Evolutionary conservation across 371 early-diverging fungal species (phyloP), one percentile per base, ranked within the genome.

Genomic region (Circinella umbellata): DNA sequence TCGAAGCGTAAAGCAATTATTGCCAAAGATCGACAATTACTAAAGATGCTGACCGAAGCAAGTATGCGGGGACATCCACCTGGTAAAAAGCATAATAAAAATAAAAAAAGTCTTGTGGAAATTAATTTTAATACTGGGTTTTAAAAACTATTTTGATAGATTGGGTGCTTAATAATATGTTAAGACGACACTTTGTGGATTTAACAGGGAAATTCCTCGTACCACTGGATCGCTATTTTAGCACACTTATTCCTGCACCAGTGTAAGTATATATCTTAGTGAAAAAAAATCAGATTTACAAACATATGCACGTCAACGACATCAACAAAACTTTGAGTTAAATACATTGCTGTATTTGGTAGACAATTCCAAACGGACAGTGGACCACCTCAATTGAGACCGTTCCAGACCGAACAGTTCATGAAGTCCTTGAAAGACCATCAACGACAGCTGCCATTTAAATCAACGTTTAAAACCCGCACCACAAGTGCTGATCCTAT

Each of bases 201-300:
- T 79, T 99, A 47, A 96, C 98, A 1, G 96, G 95, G 66, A 88
- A 93, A 77, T 97, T 99, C 74, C 76, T 99, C 70, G 94, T 91
- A 20, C 99, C 99, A n/a, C 80, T 99, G 53, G 94, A 96, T 76
- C 89, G 95, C 48, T 94, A 97, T 76, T 96, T 96, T 79, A 90
- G 93, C 65, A 92, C 94, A 4, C 76, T 97, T 61, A 88, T 96
- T 34, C 95, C 97, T 48, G 74, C 66, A 34, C 75, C 84, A 61
- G 78, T 74, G 87, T 88, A 81, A 78, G 86, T 71, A 7, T 49
- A 18, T 17, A 51, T n/a, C 2, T 14, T 51, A 4, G 15, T 51
- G 2, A 51, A 13, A 51, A n/a, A 42, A 42, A 42, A 42, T 6
- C 11, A 42, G 11, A 1, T 42, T 9, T 9, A 11, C 42, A 42